Base-by-base conservation (phyloP, 1,139 yeast species). In the Kodamaea suecica region DNA sequence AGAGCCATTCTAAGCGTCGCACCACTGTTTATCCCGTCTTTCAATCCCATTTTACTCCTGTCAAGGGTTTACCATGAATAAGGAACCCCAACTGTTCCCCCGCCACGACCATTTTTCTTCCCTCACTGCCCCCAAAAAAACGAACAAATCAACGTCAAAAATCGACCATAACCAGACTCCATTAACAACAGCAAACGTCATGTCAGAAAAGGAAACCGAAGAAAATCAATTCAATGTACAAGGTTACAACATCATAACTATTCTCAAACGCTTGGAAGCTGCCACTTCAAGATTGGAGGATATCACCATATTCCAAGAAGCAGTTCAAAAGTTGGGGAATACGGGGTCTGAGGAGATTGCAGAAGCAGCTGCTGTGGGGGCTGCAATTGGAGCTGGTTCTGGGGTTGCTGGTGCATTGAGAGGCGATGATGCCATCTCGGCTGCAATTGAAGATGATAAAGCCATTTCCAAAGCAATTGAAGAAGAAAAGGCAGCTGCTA, bases 251-350 rank as follows among this genome's bases (percentile, higher is more conserved):
- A 72, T 86, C 42, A 85, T 84, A 30, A 86, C 94, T 40, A 73
- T 86, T 39, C 75, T 86, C 63, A 86, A 86, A 53, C 66, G 95
- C 45, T 74, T 88, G 50, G 97, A 88, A 60, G 92, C 95, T 12
- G 97, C 97, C 27, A 87, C 97, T 10, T 83, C 95, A 10, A 77
- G 97, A 35, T 76, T 88, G 51, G 97, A 88, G 53, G 96, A 88
- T 59, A 79, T 88, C 38, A 84, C 95, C 16, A 75, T 84, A 39
- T 81, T 76, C 55, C 95, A 85, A 55, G 85, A 82, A 44, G 81
- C 75, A 32, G 53, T 59, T 23, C 49, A 49, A 35, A 48, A 50
- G 17, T 11, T 13, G 5, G 28, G 14, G 36, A 31, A 43, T 12
- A 7, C 3, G n/a, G 14, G 9, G n/a, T 15, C 29, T 8, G 13